Base-by-base conservation (phyloP, 164 flowering plant species). In the Euptelea pleiosperma region DNA sequence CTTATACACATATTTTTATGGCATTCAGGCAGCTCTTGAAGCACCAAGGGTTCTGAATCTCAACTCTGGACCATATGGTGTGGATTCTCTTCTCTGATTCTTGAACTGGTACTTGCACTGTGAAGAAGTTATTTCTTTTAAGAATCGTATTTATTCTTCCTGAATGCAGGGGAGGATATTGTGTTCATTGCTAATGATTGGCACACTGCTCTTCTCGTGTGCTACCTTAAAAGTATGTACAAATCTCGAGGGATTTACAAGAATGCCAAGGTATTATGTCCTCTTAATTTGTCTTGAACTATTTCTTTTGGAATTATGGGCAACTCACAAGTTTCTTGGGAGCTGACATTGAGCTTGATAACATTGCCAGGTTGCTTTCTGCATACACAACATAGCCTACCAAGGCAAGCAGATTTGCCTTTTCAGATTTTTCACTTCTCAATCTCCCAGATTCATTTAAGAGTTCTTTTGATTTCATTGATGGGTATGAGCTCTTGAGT, bases 381-480 rank as follows among this genome's bases (percentile, higher is more conserved):
- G 96, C 79, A 89, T 89, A 57, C 96, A 89, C 79, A 89, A 89
- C 73, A 81, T 85, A 35, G 89, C 96, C 51, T 93, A 93, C 76
- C 98, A 93, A 70, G 98, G 97, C n/a, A n/a, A n/a, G n/a, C 8
- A 80, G 98, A 79, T 87, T 82, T 71, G 63, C 87, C 9, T 86
- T 84, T 55, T 52, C 84, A 18, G 97, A 90, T 63, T 93, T 82
- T 63, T 36, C 75, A 4, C 81, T 79, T 40, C 90, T 93, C 62
- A 79, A 81, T 71, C 83, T 93, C 58, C 94, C 96, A 1, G 79
- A 80, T 60, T 22, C 67, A 15, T 83, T 71, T 65, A 83, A 45
- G 73, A 62, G 96, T 54, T 84, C 96, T 15, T 89, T 93, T 55
- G 97, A 93, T 66, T 93, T 93, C 58, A 75, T 82, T 7, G 98